Evolutionary conservation across 1,139 yeast genomes (phyloP), one percentile per base, ranked within the genome.

Genomic region (Zygotorulaspora mrakii): DNA sequence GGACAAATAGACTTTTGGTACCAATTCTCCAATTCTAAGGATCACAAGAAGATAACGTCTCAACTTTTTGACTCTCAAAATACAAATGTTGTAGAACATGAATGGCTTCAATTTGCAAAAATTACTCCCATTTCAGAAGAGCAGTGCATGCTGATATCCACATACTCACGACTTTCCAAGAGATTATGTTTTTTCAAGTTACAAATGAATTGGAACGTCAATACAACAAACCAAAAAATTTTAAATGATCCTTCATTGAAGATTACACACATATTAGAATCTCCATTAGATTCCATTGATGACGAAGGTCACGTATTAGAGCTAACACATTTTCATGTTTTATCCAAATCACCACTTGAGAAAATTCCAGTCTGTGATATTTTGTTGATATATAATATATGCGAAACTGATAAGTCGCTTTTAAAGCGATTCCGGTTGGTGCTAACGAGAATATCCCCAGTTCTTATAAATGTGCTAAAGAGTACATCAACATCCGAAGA

Each of bases 1-100:
- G 65, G 65, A 16, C 62, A 61, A 34, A 45, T 61, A 21, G 64
- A 59, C 39, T 57, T 62, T 33, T 62, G 66, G 66, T 62, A 61
- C 36, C 65, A 62, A 41, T 59, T 62, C 35, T 62, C 65, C 6
- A 62, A 62, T 39, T 61, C 66, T 1, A 60, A 60, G 34, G 64
- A 60, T 36, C 63, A 59, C 39, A 62, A 61, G 37, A 62, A 62
- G 39, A 55, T 60, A 2, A 55, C 62, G 1, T 36, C 59, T 21
- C 64, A 60, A 27, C 33, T 61, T 9, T 43, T 50, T 27, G 45
- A 47, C 24, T 32, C 48, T 7, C 52, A 50, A 14, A 50, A 53
- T 26, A 48, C 49, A 30, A 47, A 54, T 14, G 40, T 40, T 10
- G 57, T 55, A 30, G 64, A 59, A 33, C 40, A 54, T n/a, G 62